Evolutionary conservation across 306 rosid genomes (phyloP).

Genomic region (Vicia sativa): DNA sequence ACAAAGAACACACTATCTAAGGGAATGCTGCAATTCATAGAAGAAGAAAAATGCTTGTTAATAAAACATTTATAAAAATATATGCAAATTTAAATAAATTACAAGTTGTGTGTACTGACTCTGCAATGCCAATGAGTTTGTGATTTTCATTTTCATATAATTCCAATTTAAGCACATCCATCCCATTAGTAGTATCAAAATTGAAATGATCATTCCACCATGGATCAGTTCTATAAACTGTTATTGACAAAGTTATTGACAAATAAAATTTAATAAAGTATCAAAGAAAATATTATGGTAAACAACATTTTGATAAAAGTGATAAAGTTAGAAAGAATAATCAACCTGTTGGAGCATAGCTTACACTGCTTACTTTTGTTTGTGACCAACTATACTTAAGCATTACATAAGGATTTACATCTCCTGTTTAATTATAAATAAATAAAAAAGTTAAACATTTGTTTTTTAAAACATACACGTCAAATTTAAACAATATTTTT

Average conservation of each 20-base stretch:
- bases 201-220: background rate
- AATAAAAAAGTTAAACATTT: background rate
- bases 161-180: background rate
- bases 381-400: background rate
- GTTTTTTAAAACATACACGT: no score
- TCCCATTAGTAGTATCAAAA: background rate
- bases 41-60: background rate
- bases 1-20: background rate
- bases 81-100: background rate
- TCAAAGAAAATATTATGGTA: background rate
- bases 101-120: background rate
- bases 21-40: background rate
- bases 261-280: background rate
- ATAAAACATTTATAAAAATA: background rate
- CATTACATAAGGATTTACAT: background rate
- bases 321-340: background rate
- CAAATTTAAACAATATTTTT: no score
- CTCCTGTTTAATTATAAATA: background rate
- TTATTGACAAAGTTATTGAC: no score
- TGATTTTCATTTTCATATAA: background rate
- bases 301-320: background rate
- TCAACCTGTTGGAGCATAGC: background rate
- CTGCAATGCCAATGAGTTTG: background rate
- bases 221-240: background rate
- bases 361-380: background rate